Base-by-base conservation (phyloP, 306 rosid species). In the Quercus mongolica region DNA sequence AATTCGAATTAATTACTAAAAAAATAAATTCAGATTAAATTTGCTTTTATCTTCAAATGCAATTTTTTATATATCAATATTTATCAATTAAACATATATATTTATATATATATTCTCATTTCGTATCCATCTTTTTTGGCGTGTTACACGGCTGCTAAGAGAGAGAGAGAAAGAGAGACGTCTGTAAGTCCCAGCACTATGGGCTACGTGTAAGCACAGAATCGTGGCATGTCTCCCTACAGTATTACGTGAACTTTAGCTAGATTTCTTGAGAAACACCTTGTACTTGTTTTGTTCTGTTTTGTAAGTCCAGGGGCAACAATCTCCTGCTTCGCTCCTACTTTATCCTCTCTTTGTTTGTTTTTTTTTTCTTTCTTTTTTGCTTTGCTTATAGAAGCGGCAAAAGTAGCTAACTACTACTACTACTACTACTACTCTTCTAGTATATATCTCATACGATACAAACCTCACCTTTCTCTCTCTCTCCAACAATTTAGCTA, bases 301-400 rank as follows among this genome's bases (percentile, higher is more conserved):
- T 38, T 38, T 38, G 10, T 38, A 7, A 38, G 46, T 38, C 3
- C 46, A 7, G 11, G 46, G 46, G 46, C 46, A 38, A 64, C 15
- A 44, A 85, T 73, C 86, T 4, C 81, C 72, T 76, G 82, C 74
- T n/a, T 65, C 85, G 82, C 80, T 82, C 61, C 81, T 80, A 23
- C 57, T 20, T 64, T 73, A 64, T 70, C 69, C 77, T 82, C 73
- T 58, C 62, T 69, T 15, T 58, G 25, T 19, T 28, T 49, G n/a
- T 2, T 26, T 5, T 19, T 28, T 81, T 85, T 83, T 76, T 5
- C 4, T 85, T 69, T 82, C 85, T 25, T 30, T 64, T 65, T 76
- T 83, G 77, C 79, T 73, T 88, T 87, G 97, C 95, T 91, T 95
- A 57, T 71, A 62, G 76, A 86, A 87, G 89, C 94, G 91, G 92